Conservation (phyloP, 2,329 filamentous ascomycete genomes). For the Parasarocladium wereldwijsianum region DNA sequence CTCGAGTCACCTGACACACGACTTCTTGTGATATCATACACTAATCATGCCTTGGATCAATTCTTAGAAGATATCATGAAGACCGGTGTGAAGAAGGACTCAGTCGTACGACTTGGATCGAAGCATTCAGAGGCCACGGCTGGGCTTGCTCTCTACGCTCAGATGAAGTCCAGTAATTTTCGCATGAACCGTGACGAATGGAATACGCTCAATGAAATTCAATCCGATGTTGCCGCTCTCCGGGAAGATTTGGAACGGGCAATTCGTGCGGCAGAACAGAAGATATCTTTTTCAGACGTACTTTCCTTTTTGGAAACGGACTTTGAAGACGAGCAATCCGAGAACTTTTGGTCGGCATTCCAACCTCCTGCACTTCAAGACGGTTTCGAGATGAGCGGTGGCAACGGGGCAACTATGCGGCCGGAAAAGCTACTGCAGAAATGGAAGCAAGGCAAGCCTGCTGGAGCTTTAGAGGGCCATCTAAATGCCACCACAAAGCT, state of each 20-base stretch:
- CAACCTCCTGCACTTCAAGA: slow-evolving; percentile 26
- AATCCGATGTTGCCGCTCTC: background rate
- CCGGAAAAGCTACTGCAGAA: slow-evolving; percentile 8
- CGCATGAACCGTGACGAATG: slow-evolving; percentile 10
- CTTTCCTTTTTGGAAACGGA: slow-evolving; percentile 33
- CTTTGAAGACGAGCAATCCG: slow-evolving; percentile 25
- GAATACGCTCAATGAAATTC: background rate
- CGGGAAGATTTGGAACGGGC: slow-evolving; percentile 9
- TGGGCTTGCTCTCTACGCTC: slow-evolving; percentile 28
- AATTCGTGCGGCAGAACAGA: slow-evolving; percentile 11
- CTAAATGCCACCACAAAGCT: background rate
- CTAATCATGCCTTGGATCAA: slow-evolving; percentile 53
- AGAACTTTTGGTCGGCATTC: slow-evolving; percentile 40
- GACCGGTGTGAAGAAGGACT: slow-evolving; percentile 32
- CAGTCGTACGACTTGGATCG: slow-evolving; percentile 48
- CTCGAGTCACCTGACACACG: slow-evolving; percentile 30
- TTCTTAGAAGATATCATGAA: slow-evolving; percentile 49
- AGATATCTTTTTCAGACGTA: slow-evolving; percentile 14
- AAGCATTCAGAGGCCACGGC: slow-evolving; percentile 38
- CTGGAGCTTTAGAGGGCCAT: background rate
- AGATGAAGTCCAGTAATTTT: slow-evolving; percentile 14
- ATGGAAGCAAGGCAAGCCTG: slow-evolving; percentile 8
- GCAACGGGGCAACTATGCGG: slow-evolving; percentile 25
- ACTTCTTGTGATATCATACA: slow-evolving; percentile 53
- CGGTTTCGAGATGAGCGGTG: slow-evolving; percentile 31